Evolutionary conservation across 73 alveolate species (phyloP), one percentile per base, ranked within the genome.

Genomic region (Paramecium primaurelia): DNA sequence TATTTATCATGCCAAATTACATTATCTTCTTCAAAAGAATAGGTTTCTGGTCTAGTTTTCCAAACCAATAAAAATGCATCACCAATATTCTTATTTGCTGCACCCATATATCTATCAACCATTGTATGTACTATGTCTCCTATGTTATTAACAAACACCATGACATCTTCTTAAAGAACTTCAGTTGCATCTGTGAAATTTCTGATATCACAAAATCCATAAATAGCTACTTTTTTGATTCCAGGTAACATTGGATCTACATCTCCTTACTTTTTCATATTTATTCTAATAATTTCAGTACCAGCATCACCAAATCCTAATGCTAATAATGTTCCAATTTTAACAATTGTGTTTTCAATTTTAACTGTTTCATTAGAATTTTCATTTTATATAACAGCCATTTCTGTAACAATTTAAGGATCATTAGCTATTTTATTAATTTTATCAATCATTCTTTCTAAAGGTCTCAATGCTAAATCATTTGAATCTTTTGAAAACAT

Each of bases 281-380:
- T 97, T 44, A 93, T 86, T n/a, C 98, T 98, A 28, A 98, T 97
- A 58, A 98, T 97, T 92, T 97, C 97, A 26, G 98, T 94, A 0
- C 99, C 99, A 14, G 99, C 99, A 92, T 98, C 99, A 2, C 99
- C 99, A 95, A 97, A 97, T 18, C 99, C 99, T 49, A 97, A 93
- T 1, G 99, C 99, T 18, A 98, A 92, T 58, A 98, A 93, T 3
- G 99, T 98, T 28, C 99, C 99, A 73, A 98, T 97, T 95, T 98
- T 97, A 34, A 96, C 95, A 34, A 98, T 97, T 71, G 99, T 96
- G 71, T 97, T 91, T 88, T 98, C 99, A 58, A 98, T 92, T n/a
- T 96, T 92, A 64, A 92, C 98, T 0, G 99, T 97, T 94, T 98
- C 99, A 96, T 60, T 86, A 42, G 59, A 77, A 73, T 86, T 80